Conservation (phyloP, 148 eudicot genomes). For the Vaccinium vitisidaea region DNA sequence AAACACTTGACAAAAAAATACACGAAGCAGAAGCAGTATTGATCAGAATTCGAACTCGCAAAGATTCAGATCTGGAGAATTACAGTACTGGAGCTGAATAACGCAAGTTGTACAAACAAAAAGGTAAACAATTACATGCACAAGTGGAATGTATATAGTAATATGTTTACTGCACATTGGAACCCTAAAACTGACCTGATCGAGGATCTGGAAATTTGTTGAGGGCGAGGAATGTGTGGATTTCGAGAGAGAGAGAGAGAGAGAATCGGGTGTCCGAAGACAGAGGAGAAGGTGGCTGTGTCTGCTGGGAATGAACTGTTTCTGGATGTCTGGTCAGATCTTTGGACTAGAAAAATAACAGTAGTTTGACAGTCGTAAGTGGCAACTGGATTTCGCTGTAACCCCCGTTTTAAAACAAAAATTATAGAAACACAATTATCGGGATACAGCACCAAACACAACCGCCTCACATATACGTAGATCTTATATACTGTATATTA, state of each 20-base stretch:
- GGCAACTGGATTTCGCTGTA: background rate
- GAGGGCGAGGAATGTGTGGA: constrained; percentile 14
- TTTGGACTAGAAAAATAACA: background rate
- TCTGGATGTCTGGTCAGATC: background rate
- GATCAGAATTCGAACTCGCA: constrained; percentile 2
- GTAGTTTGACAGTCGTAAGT: background rate
- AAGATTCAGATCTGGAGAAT: constrained; percentile 2
- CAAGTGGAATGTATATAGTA: no score
- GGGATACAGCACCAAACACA: no score
- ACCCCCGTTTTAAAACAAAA: background rate
- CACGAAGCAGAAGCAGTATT: background rate
- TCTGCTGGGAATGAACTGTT: constrained; percentile 10
- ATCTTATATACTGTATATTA: no score
- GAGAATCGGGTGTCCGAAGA: background rate
- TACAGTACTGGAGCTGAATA: background rate
- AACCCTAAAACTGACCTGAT: constrained; percentile 18
- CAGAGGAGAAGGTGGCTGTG: background rate
- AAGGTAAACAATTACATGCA: background rate
- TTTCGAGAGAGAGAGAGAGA: background rate
- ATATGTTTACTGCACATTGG: background rate
- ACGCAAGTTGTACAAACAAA: background rate
- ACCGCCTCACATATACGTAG: no score
- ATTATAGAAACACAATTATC: no score
- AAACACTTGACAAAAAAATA: background rate
- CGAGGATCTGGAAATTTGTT: background rate